Percentiles rank a stretch among this genome's conserved stretches.
These are phyloP conservation scores for Botrytis fabae DNA, from an alignment of 2,329 filamentous ascomycete species.

Conservation along the genomic window DNA sequence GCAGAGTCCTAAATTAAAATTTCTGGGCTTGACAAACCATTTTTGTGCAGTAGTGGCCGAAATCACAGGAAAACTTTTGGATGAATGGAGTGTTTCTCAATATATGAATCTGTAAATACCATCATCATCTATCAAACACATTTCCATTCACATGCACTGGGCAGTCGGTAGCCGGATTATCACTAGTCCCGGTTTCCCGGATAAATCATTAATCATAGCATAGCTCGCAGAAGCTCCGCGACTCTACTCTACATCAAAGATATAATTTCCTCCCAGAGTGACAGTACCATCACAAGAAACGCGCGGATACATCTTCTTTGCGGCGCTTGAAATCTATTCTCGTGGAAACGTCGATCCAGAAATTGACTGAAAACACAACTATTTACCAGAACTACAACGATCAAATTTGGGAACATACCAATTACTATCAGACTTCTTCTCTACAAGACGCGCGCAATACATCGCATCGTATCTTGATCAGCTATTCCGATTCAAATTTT, in stretches of 20 bases:
- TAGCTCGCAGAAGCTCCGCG: background rate
- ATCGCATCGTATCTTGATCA: background rate
- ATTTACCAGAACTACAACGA: background rate
- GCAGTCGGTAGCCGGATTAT: constrained; percentile 9
- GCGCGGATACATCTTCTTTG: background rate
- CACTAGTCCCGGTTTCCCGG: background rate
- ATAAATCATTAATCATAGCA: background rate
- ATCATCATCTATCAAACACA: constrained; percentile 14
- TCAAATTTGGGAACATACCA: background rate
- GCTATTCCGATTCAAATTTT: background rate
- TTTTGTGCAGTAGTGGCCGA: background rate
- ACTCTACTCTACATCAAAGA: background rate
- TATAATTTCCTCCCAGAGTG: background rate
- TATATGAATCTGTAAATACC: background rate
- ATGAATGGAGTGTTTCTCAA: background rate
- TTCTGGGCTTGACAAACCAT: background rate
- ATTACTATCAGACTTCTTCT: background rate
- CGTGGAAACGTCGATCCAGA: too few relatives aligned
- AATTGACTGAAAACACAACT: background rate
- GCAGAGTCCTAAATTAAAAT: too few relatives aligned
- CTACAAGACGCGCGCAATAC: background rate
- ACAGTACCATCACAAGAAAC: background rate
- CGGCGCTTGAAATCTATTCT: background rate
- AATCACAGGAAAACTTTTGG: background rate
- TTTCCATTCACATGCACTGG: constrained; percentile 22